Evolutionary conservation across 2,329 filamentous ascomycete genomes (phyloP).

Genomic region (Exophiala oligosperma): DNA sequence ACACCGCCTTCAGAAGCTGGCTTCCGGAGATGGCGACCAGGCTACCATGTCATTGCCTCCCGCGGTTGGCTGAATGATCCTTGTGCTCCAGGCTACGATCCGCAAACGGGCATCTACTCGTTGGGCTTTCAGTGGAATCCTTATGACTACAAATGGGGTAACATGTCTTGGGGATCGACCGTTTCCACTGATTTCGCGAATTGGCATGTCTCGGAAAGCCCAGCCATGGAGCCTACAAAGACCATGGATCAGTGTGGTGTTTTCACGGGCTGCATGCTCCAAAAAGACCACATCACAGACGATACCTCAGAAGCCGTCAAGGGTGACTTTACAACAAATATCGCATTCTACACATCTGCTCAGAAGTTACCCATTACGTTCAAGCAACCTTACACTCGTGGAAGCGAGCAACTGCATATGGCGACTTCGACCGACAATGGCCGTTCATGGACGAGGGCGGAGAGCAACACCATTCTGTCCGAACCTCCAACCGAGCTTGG

Average conservation of each 20-base stretch:
- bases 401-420: constrained; percentile 41
- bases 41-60: constrained; percentile 9
- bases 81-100: constrained; percentile 43
- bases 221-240: constrained; percentile 31
- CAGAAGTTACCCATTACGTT: constrained; percentile 42
- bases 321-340: constrained; percentile 35
- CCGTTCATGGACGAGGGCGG: constrained; percentile 37
- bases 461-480: constrained; percentile 40
- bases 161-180: constrained; percentile 42
- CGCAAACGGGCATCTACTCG: constrained; percentile 41
- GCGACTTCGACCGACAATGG: constrained; percentile 42
- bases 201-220: constrained; percentile 40
- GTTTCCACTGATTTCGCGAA: constrained; percentile 34
- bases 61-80: constrained; percentile 46
- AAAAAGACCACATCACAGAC: too few species aligned
- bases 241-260: constrained; percentile 42
- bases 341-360: constrained; percentile 42
- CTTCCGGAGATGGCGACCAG: constrained; percentile 1
- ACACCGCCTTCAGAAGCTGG: too few species aligned
- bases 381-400: constrained; percentile 38
- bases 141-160: constrained; percentile 48
- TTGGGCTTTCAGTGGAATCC: constrained; percentile 45
- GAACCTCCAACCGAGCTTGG: constrained; percentile 35
- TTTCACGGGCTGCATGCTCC: constrained; percentile 43
- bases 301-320: constrained; percentile 20